Evolutionary conservation across 208 protist genomes (phyloP), one percentile per base, ranked within the genome.

Genomic region (Crithidia thermophila): DNA sequence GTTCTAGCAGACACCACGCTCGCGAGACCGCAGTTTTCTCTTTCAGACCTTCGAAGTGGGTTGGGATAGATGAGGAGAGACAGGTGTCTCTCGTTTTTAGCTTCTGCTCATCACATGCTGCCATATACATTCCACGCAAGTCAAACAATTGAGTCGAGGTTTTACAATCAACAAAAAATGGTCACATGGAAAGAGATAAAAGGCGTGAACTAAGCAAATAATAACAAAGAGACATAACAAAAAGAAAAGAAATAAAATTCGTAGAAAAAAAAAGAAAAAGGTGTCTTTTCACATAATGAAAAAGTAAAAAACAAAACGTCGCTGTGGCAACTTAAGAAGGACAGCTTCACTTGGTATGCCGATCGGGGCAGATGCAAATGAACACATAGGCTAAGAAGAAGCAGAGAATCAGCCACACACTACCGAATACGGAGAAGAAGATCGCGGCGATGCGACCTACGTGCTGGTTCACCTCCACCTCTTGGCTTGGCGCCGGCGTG

Each of bases 381-480:
- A 72, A 75, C 57, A 71, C 23, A 36, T 71, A 71, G 6, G 56
- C 47, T 4, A 70, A 51, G 40, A 55, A 55, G 30, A 28, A 13
- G 23, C 46, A 47, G 42, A 72, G 10, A 5, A 67, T 49, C 6
- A 66, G 34, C 51, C 57, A 77, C 31, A 61, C 23, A 14, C 5
- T 25, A 20, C 63, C 36, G 42, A 66, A 31, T 16, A 67, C 37
- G 10, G 59, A 46, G 21, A 67, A 56, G 39, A 74, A 27, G n/a
- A 74, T 74, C 0, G 56, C 37, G 5, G 30, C 50, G n/a, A 40
- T 43, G 21, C 58, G 67, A 30, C 55, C 40, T 0, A 66, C 49
- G 33, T 66, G 67, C 8, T 52, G 20, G 21, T 73, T 36, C 42
- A 66, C 45, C 28, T 73, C 67, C 5, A 16, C 28, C 33, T 60